Evolutionary conservation across 371 early-diverging fungal species (phyloP), one percentile per base, ranked within the genome.

Genomic region (Mortierella sp.): DNA sequence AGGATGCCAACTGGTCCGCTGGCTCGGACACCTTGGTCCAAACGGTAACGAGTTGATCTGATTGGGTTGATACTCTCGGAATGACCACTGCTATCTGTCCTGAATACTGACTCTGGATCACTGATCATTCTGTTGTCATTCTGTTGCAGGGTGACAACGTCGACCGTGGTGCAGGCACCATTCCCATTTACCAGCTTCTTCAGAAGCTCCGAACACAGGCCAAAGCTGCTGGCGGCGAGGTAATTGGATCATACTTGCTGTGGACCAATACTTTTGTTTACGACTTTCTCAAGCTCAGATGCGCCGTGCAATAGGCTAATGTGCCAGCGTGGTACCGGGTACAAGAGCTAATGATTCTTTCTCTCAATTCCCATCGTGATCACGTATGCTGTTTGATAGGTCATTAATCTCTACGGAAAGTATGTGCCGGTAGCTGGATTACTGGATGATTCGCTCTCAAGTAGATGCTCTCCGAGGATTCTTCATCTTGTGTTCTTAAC

Each of bases 101-200:
- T 52, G 53, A 21, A 43, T 29, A 13, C 21, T 54, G 25, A 27
- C 16, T 27, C 6, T 25, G 21, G n/a, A n/a, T n/a, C 39, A 17
- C 4, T 21, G 40, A 21, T 45, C 1, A 4, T 22, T 50, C 22
- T 2, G 14, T 46, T 56, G n/a, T 34, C 34, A 7, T 34, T 39
- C 13, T 34, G 2, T n/a, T 37, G 9, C 44, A 72, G 73, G 73
- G 73, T 17, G 94, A 93, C 76, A 83, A 92, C 8, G 88, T 92
- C 3, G 92, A 94, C 64, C 80, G 92, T 25, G 94, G 94, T 1
- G 82, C 86, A 0, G 93, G 92, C 77, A 92, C 93, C 0, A 89
- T 92, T 28, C 71, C 68, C 19, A 67, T 94, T 5, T 94, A 91
- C 78, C 64, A 82, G 12, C 65, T 92, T 31, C 63, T 93, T 21